Base-by-base conservation (phyloP, 805 yeast species). In the Grigorovia transvaalensis region DNA sequence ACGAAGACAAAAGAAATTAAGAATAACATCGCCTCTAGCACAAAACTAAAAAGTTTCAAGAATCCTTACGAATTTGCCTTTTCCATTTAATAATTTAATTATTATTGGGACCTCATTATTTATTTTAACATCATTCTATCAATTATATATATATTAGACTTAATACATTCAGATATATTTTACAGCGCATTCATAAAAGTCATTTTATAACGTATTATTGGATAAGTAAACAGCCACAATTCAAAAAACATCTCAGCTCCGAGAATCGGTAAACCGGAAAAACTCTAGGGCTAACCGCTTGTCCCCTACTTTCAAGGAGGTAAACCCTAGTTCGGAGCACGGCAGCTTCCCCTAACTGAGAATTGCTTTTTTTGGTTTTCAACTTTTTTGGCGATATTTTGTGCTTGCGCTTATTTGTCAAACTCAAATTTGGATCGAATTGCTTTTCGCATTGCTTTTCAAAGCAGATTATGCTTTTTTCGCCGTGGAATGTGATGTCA, bases 1-100 rank as follows among this genome's bases (percentile, higher is more conserved):
- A 56, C 70, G 76, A 61, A 66, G 76, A 56, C 69, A 67, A 48
- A 49, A 55, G 41, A 52, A 55, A 35, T 30, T 20, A n/a, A 41
- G 47, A 9, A 49, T 33, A 44, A 15, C 43, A 35, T 48, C 50
- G 2, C 50, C 50, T 4, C 17, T 48, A 40, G 47, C 50, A 9
- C 42, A 38, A 38, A 38, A n/a, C 42, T 18, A 38, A n/a, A n/a
- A n/a, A 3, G 42, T 18, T 38, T 12, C 15, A 38, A 23, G 6
- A 23, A 4, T 23, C 27, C 3, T 23, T 23, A 23, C 27, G 27
- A 23, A 33, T 33, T 13, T 33, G 2, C 8, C 15, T 8, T 33
- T 33, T 33, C 15, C 15, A 11, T 33, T 33, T 3, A 33, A 11
- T 33, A 33, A 33, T 5, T 11, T 11, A 33, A 8, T 5, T 33